These are phyloP conservation scores for Eucalyptus leucophloia DNA, from an alignment of 345 rosid species.

Conservation along the genomic window DNA sequence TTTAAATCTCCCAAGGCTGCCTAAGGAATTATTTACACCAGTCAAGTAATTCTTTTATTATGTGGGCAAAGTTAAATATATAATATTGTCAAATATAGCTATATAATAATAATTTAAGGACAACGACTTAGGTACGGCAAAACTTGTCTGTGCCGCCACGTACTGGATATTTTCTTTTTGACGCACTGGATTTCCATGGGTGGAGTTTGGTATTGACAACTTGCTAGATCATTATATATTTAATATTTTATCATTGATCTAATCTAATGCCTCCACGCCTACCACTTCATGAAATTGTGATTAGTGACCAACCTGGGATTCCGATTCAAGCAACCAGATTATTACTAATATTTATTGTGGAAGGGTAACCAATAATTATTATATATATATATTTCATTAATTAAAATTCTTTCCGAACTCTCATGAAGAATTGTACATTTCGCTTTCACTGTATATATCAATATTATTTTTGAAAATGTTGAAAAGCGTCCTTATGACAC, in stretches of 20 bases:
- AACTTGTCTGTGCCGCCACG: neutral
- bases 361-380: neutral
- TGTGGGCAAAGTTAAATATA: neutral
- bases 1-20: neutral
- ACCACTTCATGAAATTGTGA: neutral
- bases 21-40: neutral
- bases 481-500: neutral
- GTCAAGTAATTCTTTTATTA: neutral
- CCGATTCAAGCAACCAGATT: neutral
- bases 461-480: neutral
- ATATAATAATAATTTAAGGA: neutral
- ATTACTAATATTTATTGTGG: neutral
- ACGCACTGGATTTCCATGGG: neutral
- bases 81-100: neutral
- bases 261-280: neutral
- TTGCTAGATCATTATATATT: neutral
- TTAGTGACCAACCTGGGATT: neutral
- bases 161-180: neutral
- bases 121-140: neutral
- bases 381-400: neutral
- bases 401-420: neutral
- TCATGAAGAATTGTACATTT: neutral
- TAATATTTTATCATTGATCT: neutral
- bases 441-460: neutral
- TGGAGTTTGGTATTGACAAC: neutral